Evolutionary conservation across 768 basidiomycete genomes (phyloP), one percentile per base, ranked within the genome.

Genomic region (Amanita brunnescens): DNA sequence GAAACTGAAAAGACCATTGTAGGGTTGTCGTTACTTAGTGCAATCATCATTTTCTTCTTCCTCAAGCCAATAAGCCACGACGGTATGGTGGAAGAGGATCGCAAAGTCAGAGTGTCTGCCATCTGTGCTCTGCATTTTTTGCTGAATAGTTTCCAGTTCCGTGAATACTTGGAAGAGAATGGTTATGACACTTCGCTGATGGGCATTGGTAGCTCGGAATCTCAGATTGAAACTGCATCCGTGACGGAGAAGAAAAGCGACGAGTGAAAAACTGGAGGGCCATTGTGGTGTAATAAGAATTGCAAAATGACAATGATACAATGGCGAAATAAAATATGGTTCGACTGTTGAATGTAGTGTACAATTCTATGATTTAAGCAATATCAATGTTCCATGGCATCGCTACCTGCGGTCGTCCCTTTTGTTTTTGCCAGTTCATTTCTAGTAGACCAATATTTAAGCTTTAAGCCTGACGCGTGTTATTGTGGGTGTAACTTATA

Each of bases 11-110:
- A 37, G 21, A 43, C 29, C 9, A 16, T 6, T 6, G 55, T 59
- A 69, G 82, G 77, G 34, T 76, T 96, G 43, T 91, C 91, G 3
- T 56, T 95, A 41, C 55, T 91, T 46, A 89, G 87, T 54, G 92
- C 93, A 2, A 18, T 81, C 7, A 68, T 91, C 56, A 82, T 84
- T 0, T 74, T 82, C 57, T 64, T 89, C 65, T 82, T 88, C 67
- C 78, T 96, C 59, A 73, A 70, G 40, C 89, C 91, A 34, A 73
- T 93, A 49, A 69, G 71, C 13, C 78, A 81, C 29, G 89, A 93
- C 54, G 86, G 87, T 30, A 91, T 92, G 89, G 70, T 64, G 18
- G 74, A 78, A 41, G 89, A 93, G 64, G 91, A 94, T 64, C 66
- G 64, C 34, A 69, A 68, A 58, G 85, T 86, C 58, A 33, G 78